Base-by-base conservation (phyloP, 495 filamentous ascomycete genomes). In the Aspergillus heteromorphus region DNA sequence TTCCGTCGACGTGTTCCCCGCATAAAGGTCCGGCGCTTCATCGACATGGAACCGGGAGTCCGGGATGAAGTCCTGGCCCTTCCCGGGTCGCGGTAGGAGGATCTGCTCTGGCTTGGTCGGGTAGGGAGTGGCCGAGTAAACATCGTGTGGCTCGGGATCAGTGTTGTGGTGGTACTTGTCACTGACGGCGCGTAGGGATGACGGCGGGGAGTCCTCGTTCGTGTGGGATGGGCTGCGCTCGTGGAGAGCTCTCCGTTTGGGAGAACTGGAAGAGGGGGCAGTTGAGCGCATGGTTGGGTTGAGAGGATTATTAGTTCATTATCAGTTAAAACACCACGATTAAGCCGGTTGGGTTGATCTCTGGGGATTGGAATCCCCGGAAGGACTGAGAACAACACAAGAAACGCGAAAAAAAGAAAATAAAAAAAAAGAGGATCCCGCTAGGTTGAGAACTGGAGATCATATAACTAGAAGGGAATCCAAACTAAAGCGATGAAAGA, bases 31-130 rank as follows among this genome's bases (percentile, higher is more conserved):
- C 40, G 58, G 60, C 10, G 43, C 53, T 14, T 65, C 63, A 13
- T 62, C 31, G 59, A 67, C 20, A 59, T 60, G 49, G 57, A 70
- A 68, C 10, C 65, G 65, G 8, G 64, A 70, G 42, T 72, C 66
- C 45, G 69, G 61, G 48, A 74, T 62, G 38, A 69, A 71, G 18
- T 67, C 55, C 31, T 69, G 73, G 2, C 73, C 74, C 66, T 74
- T 75, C 10, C 72, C 73, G 16, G 71, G 72, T 41, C 68, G 70
- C 14, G 79, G 79, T 45, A 75, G 56, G 40, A 81, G 64, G 11
- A 80, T 68, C 49, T 80, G 78, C 51, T 74, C 77, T 27, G 78
- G 75, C 45, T 78, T 79, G 30, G 79, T 80, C 16, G 79, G 79
- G 57, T 73, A 81, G 14, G 78, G 76, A 10, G 68, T 76, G 30